Conservation (phyloP, 208 protist genomes). For the Crithidia mellificae region DNA sequence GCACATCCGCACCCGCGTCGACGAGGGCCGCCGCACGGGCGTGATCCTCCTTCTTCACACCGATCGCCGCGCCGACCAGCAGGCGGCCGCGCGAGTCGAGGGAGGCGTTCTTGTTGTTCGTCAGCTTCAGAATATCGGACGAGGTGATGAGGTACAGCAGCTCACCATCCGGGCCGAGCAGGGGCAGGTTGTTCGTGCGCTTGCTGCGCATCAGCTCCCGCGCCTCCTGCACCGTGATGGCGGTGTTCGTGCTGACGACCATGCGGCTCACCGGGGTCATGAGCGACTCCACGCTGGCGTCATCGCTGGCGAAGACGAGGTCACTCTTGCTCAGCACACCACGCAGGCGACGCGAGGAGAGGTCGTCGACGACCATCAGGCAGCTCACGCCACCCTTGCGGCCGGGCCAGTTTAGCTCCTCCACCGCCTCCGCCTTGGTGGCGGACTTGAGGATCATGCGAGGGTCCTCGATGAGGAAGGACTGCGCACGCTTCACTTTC, state of each 20-base stretch:
- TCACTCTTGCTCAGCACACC: slow-evolving; percentile 73
- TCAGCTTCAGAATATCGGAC: slow-evolving; percentile 83
- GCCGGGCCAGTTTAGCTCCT: slow-evolving; percentile 71
- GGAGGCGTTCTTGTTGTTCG: slow-evolving; percentile 64
- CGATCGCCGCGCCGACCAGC: slow-evolving; percentile 83
- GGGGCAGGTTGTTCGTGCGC: slow-evolving; percentile 70
- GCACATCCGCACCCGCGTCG: slow-evolving; percentile 75
- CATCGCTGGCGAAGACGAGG: slow-evolving; percentile 61
- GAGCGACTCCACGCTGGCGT: slow-evolving; percentile 41
- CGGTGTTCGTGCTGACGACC: slow-evolving; percentile 49
- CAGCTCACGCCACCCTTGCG: slow-evolving; percentile 77
- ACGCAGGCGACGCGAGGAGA: slow-evolving; percentile 44
- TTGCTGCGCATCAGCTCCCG: slow-evolving; percentile 57
- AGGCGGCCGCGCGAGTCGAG: slow-evolving; percentile 77
- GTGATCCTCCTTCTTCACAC: slow-evolving; percentile 83
- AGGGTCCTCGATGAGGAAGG: slow-evolving; percentile 86
- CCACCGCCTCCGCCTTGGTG: slow-evolving; percentile 59
- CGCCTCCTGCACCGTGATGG: slow-evolving; percentile 73
- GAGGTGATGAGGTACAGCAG: slow-evolving; percentile 83
- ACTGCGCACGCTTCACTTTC: slow-evolving; percentile 91
- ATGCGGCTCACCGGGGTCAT: slow-evolving; percentile 76
- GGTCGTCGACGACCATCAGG: slow-evolving; percentile 76
- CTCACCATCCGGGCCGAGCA: slow-evolving; percentile 55
- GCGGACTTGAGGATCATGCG: slow-evolving; percentile 70
- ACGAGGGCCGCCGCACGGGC: slow-evolving; percentile 63